Percentiles rank a stretch among this genome's conserved stretches.
Evolutionary conservation across 176 grass and related monocot species (phyloP).

Genomic region (Oropetium thomaeum): DNA sequence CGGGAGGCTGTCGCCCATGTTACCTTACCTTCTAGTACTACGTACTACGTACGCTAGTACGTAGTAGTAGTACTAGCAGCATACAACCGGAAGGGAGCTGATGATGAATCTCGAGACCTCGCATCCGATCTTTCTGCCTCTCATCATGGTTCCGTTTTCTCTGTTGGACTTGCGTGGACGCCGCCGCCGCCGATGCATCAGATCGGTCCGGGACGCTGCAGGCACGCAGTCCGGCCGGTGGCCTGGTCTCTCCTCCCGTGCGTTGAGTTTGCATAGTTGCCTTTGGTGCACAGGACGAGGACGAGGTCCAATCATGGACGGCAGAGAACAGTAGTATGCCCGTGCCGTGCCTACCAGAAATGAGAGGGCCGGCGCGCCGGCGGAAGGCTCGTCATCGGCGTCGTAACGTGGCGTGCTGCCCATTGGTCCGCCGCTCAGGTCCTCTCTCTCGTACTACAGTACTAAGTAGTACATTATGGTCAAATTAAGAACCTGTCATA

Average conservation of each 20-base stretch:
- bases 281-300: background rate
- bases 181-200: background rate
- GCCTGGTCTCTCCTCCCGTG: background rate
- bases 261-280: background rate
- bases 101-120: too few relatives aligned
- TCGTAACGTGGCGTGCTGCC: conserved; percentile 12
- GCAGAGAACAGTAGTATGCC: background rate
- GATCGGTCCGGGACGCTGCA: background rate
- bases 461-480: too few relatives aligned
- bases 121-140: background rate
- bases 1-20: conserved; percentile 32
- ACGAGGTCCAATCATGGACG: background rate
- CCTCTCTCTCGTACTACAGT: too few relatives aligned
- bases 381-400: background rate
- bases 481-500: too few relatives aligned
- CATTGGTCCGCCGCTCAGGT: too few relatives aligned
- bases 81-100: background rate
- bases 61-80: too few relatives aligned
- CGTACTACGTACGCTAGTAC: too few relatives aligned
- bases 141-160: background rate
- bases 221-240: background rate
- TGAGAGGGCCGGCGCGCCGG: background rate
- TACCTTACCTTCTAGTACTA: background rate
- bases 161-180: too few relatives aligned
- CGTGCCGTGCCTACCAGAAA: background rate